A percentile compares a stretch with the other conserved stretches of the same genome.
Conservation (phyloP, 306 rosid species). For the Urtica urens region DNA sequence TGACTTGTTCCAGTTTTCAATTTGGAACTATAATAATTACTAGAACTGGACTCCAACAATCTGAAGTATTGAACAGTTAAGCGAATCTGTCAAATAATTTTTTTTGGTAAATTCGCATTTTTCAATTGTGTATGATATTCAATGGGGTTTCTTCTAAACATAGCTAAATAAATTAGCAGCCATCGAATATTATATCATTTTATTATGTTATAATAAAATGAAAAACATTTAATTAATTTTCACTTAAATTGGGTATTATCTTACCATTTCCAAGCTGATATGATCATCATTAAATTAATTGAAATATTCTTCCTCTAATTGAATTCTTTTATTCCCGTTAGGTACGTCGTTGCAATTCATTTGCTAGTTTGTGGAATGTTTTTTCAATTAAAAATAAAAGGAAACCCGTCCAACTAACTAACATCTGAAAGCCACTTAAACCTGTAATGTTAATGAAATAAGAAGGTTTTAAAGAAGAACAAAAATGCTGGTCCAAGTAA, state of each 20-base stretch:
- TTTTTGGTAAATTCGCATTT: not conserved
- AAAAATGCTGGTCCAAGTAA: not conserved
- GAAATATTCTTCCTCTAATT: not conserved
- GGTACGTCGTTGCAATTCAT: not conserved
- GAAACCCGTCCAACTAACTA: not conserved
- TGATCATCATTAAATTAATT: not conserved
- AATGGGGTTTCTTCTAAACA: not conserved
- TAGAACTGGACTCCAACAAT: not conserved
- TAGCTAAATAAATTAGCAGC: not conserved
- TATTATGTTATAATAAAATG: not conserved
- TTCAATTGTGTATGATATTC: not conserved
- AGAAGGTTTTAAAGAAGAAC: not conserved
- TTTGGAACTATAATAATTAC: not conserved
- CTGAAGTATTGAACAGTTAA: not conserved
- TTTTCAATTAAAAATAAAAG: no score
- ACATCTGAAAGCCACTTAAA: constrained; percentile 9
- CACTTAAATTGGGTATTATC: no score
- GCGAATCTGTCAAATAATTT: no score
- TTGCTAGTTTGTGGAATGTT: no score
- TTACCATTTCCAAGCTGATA: not conserved
- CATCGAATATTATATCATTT: not conserved
- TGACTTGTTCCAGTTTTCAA: not conserved
- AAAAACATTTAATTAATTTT: no score
- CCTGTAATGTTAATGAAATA: not conserved
- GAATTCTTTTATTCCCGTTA: not conserved